Evolutionary conservation across 2,329 filamentous ascomycete species (phyloP), one percentile per base, ranked within the genome.

Genomic region (Torrubiella hemipterigena): DNA sequence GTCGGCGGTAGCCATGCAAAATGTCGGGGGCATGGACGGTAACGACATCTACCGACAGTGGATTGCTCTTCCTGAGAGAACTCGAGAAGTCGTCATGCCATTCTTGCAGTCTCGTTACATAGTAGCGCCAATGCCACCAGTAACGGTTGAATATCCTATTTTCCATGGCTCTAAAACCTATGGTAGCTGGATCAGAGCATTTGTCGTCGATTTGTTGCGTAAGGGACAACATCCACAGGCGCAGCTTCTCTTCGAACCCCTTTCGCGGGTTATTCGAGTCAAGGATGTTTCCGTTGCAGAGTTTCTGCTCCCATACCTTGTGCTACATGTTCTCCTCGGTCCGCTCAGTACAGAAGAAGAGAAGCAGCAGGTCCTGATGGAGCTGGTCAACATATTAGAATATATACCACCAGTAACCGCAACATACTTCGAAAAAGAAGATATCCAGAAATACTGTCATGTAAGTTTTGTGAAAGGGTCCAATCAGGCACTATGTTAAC

Each of bases 261-360:
- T 94, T 23, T 77, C 79, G 31, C 78, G 86, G 25, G 77, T 93
- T 14, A 83, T 96, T 37, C 76, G 79, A 36, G 80, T 84, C 19
- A 85, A 91, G 48, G 87, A 96, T 47, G 63, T 91, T 9, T 79
- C 81, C 0, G 87, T 94, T 19, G 75, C 87, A 1, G 81, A 81
- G 26, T 96, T 95, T 44, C 63, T 98, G 19, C 66, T 98, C 12
- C 93, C 91, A 1, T 96, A 91, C 49, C 68, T 87, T 12, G 77
- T 83, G 4, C 56, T 95, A 20, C 93, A 95, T 48, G 71, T 89
- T 18, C 71, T 95, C 14, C 65, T 93, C 9, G 81, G 81, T 16
- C 75, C 83, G 9, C 56, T 59, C 16, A 63, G 59, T 15, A 71
- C 69, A 2, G 66, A 78, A 17, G 45, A 67, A 33, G 73, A 87